Evolutionary conservation across 441 rosid species (phyloP), one percentile per base, ranked within the genome.

Genomic region (Croton setiger): DNA sequence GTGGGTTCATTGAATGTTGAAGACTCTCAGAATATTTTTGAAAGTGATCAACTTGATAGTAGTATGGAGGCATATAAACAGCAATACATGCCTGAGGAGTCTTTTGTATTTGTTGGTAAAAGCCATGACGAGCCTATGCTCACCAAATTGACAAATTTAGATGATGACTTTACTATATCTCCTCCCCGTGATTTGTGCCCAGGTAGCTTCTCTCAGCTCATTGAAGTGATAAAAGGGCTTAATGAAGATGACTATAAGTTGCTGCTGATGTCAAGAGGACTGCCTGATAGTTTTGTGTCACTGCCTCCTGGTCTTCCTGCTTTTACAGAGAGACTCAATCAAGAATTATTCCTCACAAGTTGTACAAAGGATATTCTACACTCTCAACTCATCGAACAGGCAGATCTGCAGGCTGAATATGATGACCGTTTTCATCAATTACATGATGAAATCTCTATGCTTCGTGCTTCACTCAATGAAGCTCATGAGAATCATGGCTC

Each of bases 311-410:
- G 36, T 71, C 13, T 20, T 73, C 51, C 49, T 10, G 80, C 67
- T 78, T 79, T 63, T 15, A 66, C 82, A 56, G 97, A 84, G 74
- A 85, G 80, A 80, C 75, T 96, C 61, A 84, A 81, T 63, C 94
- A 90, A 73, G 96, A 93, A 69, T 77, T 96, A 45, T 87, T 84
- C 74, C 76, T 91, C 52, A 47, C 92, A 56, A 86, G 73, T 63
- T 82, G 87, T 76, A 69, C 69, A 21, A 95, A 86, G 77, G 87
- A 86, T 81, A 74, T 91, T 69, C 76, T 80, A 67, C 82, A 82
- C 59, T 64, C 83, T 80, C 96, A 93, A 78, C 81, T 96, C 47
- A 72, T 78, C 64, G 99, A 93, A 74, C 89, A 81, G 63, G 84
- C 86, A 65, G 68, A 71, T 76, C 63, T 83, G 73, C 92, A 75